phyloP scores from a whole-genome alignment of 2,329 filamentous ascomycete genomes.

The Aspergillus sp. region DNA sequence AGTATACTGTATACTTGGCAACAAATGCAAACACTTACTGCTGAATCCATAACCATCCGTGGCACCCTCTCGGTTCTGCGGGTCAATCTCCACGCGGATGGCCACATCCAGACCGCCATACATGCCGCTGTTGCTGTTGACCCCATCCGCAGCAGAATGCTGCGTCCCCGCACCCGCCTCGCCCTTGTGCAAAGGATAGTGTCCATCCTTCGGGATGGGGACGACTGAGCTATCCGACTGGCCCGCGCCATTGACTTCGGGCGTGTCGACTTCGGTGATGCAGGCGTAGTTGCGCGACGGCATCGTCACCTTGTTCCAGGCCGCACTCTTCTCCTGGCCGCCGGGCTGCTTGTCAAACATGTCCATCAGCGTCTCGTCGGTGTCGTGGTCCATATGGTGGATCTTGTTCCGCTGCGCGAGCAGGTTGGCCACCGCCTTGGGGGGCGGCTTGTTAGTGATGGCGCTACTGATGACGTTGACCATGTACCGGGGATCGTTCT shows the following conservation, averaged over 20 bases:
- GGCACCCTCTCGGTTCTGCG: constrained; percentile 38
- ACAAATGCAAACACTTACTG: constrained; percentile 35
- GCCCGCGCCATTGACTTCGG: constrained; percentile 22
- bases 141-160: constrained; percentile 67
- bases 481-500: constrained; percentile 63
- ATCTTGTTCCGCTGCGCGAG: constrained; percentile 64
- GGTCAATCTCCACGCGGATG: constrained; percentile 48
- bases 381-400: constrained; percentile 61
- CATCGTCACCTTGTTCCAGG: constrained; percentile 83
- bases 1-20: no score
- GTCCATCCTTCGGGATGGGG: constrained; percentile 57
- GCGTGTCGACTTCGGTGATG: constrained; percentile 52
- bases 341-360: constrained; percentile 63
- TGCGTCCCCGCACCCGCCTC: constrained; percentile 75
- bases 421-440: constrained; percentile 63
- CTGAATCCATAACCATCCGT: constrained; percentile 51
- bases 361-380: constrained; percentile 63
- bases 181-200: constrained; percentile 70
- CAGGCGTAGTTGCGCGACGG: constrained; percentile 65
- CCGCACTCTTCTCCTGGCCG: constrained; percentile 60
- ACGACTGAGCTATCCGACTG: constrained; percentile 28
- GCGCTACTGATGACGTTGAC: constrained; percentile 63
- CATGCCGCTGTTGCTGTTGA: constrained; percentile 36
- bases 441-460: constrained; percentile 68
- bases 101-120: constrained; percentile 45